These are phyloP conservation scores for Arthrobotrys entomopaga DNA, from an alignment of 2,329 filamentous ascomycete genomes.

Conservation along the genomic window DNA sequence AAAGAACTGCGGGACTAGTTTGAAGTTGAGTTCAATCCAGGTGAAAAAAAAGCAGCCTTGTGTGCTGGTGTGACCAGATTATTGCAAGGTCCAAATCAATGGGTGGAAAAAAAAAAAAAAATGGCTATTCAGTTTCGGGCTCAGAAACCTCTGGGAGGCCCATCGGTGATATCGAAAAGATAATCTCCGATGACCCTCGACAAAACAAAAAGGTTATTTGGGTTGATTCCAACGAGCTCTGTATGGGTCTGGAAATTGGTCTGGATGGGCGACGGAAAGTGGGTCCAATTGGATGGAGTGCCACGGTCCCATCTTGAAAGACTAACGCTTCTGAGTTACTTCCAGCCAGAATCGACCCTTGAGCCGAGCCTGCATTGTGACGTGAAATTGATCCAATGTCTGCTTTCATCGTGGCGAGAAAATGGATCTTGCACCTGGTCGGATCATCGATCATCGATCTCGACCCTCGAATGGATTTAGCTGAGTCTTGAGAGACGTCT, in stretches of 20 bases:
- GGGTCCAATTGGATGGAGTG: conserved; percentile 26
- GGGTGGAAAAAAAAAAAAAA: background rate
- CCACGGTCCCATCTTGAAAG: conserved; percentile 8
- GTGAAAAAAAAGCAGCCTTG: too few relatives aligned
- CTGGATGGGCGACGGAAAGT: conserved; percentile 51
- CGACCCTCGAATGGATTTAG: background rate
- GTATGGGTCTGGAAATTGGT: conserved; percentile 34
- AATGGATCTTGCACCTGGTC: conserved; percentile 16
- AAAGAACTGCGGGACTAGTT: conserved; percentile 13
- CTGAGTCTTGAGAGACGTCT: background rate
- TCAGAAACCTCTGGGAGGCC: conserved; percentile 7
- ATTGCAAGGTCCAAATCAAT: too few relatives aligned
- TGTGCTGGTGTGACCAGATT: too few relatives aligned
- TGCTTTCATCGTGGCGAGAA: conserved; percentile 33
- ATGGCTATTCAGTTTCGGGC: conserved; percentile 9
- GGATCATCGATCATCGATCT: conserved; percentile 50
- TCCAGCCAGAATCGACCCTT: conserved; percentile 26
- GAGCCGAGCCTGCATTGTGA: conserved; percentile 41
- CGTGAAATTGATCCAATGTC: conserved; percentile 41
- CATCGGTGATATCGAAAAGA: conserved; percentile 33
- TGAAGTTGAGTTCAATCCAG: background rate
- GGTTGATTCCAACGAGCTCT: conserved; percentile 34
- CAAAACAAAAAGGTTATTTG: conserved; percentile 37
- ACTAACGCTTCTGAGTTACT: conserved; percentile 19
- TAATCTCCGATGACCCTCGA: conserved; percentile 52